Conservation (phyloP, 176 grass and related monocot species). For the Melocanna baccifera region DNA sequence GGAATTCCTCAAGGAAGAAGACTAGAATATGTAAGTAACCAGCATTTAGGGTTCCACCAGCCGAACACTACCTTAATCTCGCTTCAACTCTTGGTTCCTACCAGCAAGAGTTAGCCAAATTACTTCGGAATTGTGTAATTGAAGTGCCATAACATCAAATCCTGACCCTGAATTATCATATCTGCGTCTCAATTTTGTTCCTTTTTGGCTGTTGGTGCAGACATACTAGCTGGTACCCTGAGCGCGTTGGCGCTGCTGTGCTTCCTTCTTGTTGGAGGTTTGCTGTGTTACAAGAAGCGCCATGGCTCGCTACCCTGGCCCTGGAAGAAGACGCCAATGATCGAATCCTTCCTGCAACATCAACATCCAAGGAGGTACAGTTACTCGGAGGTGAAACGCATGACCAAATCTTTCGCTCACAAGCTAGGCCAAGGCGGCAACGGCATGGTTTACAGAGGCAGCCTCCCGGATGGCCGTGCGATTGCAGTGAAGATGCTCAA, state of each 20-base stretch:
- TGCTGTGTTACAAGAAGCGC: background rate
- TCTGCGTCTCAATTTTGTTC: no score
- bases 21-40: no score
- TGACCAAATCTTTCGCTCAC: constrained; percentile 47
- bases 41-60: no score
- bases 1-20: constrained; percentile 2
- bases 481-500: constrained; percentile 54
- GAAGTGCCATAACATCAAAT: no score
- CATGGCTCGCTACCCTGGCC: constrained; percentile 7
- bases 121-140: background rate
- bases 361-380: constrained; percentile 35
- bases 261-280: background rate
- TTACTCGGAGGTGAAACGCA: constrained; percentile 41
- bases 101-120: no score
- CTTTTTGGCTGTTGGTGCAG: background rate
- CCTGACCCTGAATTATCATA: no score
- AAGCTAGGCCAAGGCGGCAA: constrained; percentile 53
- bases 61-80: no score
- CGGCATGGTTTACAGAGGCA: constrained; percentile 50
- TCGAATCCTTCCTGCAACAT: constrained; percentile 9
- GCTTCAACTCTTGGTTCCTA: no score
- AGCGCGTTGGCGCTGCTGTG: background rate
- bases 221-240: constrained; percentile 20
- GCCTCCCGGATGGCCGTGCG: constrained; percentile 19
- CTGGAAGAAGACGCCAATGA: background rate